A percentile compares a stretch with the other conserved stretches of the same genome.
Evolutionary conservation across 441 rosid species (phyloP).

Genomic region (Adansonia madagascariensis): DNA sequence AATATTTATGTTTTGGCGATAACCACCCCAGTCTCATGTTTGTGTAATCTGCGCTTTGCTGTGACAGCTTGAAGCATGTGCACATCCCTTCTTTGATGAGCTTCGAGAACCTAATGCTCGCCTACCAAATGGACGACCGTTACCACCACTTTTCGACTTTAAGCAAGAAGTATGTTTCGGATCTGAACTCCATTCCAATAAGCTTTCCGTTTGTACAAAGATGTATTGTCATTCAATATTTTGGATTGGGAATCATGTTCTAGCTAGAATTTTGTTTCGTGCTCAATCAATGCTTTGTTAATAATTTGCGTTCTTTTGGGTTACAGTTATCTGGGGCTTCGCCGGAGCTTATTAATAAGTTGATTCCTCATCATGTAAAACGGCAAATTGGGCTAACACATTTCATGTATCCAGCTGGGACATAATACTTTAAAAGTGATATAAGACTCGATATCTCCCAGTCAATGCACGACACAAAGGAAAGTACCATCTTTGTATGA

Average conservation of each 20-base stretch:
- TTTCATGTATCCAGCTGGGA: conserved; percentile 65
- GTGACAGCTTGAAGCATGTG: conserved; percentile 70
- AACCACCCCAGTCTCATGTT: not conserved
- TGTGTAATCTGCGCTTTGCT: not conserved
- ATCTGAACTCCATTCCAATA: not conserved
- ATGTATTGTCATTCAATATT: not conserved
- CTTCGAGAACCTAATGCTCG: conserved; percentile 67
- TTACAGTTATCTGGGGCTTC: conserved; percentile 37
- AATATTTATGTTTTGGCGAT: not conserved
- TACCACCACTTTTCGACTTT: conserved; percentile 69
- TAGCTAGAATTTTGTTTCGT: not conserved
- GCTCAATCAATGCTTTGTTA: not conserved
- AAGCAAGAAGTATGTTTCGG: conserved; percentile 64
- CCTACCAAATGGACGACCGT: conserved; percentile 60
- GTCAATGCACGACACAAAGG: conserved; percentile 26
- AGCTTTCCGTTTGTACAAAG: not conserved
- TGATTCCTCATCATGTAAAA: conserved; percentile 64
- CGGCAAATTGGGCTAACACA: conserved; percentile 67
- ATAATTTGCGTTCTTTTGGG: conserved; percentile 4
- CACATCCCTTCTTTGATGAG: conserved; percentile 73
- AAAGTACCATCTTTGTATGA: conserved; percentile 36
- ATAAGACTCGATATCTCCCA: too few species aligned
- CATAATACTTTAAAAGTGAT: conserved; percentile 30
- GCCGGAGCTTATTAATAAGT: conserved; percentile 5
- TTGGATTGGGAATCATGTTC: not conserved